These are phyloP conservation scores for Cutaneotrichosporon arboriforme DNA, from an alignment of 1,284 basidiomycete species.

Conservation along the genomic window DNA sequence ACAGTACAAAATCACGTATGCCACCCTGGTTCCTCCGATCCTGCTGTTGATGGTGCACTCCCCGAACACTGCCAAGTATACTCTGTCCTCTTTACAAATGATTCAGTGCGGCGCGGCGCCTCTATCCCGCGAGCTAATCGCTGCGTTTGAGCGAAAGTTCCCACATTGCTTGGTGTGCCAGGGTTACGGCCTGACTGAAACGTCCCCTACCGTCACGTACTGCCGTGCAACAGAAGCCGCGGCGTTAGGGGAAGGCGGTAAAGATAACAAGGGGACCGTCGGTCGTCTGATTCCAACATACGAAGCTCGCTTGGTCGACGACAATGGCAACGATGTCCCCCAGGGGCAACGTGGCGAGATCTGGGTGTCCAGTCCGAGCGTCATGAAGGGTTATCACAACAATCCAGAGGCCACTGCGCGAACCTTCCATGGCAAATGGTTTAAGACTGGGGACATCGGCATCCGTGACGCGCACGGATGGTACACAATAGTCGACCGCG, in stretches of 20 bases:
- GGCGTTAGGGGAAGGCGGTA: constrained; percentile 25
- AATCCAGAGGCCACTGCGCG: constrained; percentile 59
- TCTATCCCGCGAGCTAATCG: constrained; percentile 52
- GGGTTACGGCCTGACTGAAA: constrained; percentile 51
- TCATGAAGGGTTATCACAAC: constrained; percentile 70
- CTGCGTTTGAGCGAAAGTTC: constrained; percentile 25
- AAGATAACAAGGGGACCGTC: constrained; percentile 54
- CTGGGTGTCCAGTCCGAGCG: constrained; percentile 67
- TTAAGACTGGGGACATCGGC: constrained; percentile 72
- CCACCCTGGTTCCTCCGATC: constrained; percentile 77
- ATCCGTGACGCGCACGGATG: constrained; percentile 59
- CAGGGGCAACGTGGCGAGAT: constrained; percentile 67
- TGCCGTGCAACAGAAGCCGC: constrained; percentile 37
- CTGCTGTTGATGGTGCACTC: constrained; percentile 54
- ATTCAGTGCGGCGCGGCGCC: constrained; percentile 79
- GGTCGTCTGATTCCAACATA: constrained; percentile 73
- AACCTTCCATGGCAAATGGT: constrained; percentile 4
- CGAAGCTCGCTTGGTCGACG: constrained; percentile 64
- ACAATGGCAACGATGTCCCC: constrained; percentile 43
- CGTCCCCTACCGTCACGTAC: constrained; percentile 46
- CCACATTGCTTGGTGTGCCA: constrained; percentile 34
- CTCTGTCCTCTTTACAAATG: constrained; percentile 59
- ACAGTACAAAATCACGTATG: constrained; percentile 59
- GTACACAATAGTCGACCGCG: constrained; percentile 47
- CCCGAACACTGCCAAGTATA: constrained; percentile 62